A percentile compares a stretch with the other conserved stretches of the same genome.
Conservation (phyloP, 306 rosid species). For the Quercus berberidifolia region DNA sequence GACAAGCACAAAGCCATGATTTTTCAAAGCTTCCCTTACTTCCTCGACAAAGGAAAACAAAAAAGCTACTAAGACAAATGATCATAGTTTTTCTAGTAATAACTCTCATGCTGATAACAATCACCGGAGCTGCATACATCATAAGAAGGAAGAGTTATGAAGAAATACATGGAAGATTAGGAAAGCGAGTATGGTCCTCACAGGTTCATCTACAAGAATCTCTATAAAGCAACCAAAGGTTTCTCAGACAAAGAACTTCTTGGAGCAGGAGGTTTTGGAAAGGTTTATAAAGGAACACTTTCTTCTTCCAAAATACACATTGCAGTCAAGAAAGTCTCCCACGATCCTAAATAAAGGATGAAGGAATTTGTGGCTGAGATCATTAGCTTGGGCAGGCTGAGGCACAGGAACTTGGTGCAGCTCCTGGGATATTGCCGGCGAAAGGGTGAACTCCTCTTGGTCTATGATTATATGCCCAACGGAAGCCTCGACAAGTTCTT, state of each 20-base stretch:
- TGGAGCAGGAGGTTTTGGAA: conserved; percentile 41
- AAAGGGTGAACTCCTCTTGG: conserved; percentile 1
- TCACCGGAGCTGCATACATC: not conserved
- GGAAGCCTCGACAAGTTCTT: conserved; percentile 38
- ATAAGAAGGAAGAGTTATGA: conserved; percentile 11
- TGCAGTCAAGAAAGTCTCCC: conserved; percentile 37
- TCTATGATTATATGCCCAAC: conserved; percentile 27
- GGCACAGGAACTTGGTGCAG: conserved; percentile 39
- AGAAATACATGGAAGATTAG: conserved; percentile 33
- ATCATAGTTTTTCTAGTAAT: not conserved
- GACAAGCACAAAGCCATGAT: conserved; percentile 23
- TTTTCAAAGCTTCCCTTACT: conserved; percentile 1
- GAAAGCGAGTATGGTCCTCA: conserved; percentile 31
- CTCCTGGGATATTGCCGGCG: conserved; percentile 29
- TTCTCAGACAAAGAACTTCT: conserved; percentile 26
- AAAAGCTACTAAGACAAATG: not conserved
- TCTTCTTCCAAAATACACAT: conserved; percentile 13
- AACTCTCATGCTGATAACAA: not conserved
- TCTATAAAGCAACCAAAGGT: conserved; percentile 31
- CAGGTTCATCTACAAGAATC: conserved; percentile 25
- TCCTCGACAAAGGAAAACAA: not conserved
- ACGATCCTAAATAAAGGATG: conserved; percentile 33
- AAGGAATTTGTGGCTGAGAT: conserved; percentile 36
- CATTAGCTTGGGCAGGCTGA: conserved; percentile 29
- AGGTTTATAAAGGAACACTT: conserved; percentile 33